Evolutionary conservation across 2,329 filamentous ascomycete genomes (phyloP).

Genomic region (Ceratocystis albifundus): DNA sequence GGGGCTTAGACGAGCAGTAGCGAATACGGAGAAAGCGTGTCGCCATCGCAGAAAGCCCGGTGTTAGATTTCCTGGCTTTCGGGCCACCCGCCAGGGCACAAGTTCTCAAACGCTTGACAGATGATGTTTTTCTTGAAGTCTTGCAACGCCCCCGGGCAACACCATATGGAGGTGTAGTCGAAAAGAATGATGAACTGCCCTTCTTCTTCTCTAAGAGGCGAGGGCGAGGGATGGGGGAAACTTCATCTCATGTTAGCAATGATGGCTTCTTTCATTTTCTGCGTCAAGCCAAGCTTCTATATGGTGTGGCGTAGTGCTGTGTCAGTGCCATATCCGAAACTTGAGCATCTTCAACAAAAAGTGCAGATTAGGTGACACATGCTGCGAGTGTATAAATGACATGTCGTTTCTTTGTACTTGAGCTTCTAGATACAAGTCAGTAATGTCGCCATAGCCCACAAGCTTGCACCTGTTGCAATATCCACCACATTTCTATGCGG

Average conservation of each 20-base stretch:
- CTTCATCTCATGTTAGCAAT: not conserved
- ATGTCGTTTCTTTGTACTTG: constrained; percentile 53
- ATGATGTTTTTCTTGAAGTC: constrained; percentile 41
- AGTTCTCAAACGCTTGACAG: constrained; percentile 38
- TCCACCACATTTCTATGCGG: constrained; percentile 34
- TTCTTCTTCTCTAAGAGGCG: constrained; percentile 33
- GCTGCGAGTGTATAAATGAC: constrained; percentile 53
- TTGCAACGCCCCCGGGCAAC: constrained; percentile 40
- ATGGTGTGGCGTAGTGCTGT: not conserved
- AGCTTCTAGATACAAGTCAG: constrained; percentile 47
- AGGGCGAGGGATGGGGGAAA: too few relatives aligned
- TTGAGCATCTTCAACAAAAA: constrained; percentile 59
- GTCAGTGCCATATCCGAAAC: constrained; percentile 22
- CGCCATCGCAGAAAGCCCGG: constrained; percentile 36
- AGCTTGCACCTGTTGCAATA: constrained; percentile 38
- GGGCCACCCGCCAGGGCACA: constrained; percentile 43
- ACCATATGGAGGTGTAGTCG: constrained; percentile 44
- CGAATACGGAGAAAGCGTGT: constrained; percentile 32
- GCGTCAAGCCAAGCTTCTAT: too few relatives aligned
- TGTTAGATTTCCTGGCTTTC: constrained; percentile 42
- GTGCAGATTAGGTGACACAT: constrained; percentile 59
- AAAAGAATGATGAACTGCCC: constrained; percentile 45
- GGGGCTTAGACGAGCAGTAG: constrained; percentile 34
- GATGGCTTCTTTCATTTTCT: too few relatives aligned
- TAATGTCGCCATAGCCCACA: constrained; percentile 59